Percentiles rank a stretch among this genome's conserved stretches.
These are phyloP conservation scores for Lecanicillium sp. DNA, from an alignment of 2,329 filamentous ascomycete genomes.

Conservation along the genomic window DNA sequence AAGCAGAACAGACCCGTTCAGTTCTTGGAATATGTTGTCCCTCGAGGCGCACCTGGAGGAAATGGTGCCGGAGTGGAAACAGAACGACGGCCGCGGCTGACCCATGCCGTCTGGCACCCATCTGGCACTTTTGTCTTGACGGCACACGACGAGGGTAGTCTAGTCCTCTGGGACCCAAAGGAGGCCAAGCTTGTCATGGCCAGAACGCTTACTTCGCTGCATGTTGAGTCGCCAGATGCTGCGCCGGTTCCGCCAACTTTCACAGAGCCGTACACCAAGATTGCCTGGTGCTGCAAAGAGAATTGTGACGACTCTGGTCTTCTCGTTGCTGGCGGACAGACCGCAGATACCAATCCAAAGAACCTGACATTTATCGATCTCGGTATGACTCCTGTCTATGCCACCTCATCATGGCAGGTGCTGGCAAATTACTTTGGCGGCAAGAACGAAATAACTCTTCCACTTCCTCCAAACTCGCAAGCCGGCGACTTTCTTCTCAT, in stretches of 20 bases:
- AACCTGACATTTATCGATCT: slow-evolving; percentile 86
- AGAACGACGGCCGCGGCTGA: slow-evolving; percentile 63
- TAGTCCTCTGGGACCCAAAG: slow-evolving; percentile 91
- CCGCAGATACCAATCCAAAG: slow-evolving; percentile 57
- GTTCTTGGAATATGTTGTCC: slow-evolving; percentile 77
- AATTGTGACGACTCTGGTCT: slow-evolving; percentile 92
- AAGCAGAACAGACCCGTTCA: slow-evolving; percentile 76
- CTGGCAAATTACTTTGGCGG: slow-evolving; percentile 71
- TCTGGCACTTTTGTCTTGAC: slow-evolving; percentile 85
- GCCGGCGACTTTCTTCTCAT: slow-evolving; percentile 76
- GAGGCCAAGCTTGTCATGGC: slow-evolving; percentile 80
- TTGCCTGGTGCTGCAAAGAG: slow-evolving; percentile 89
- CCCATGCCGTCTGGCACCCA: slow-evolving; percentile 87
- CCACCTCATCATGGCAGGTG: slow-evolving; percentile 82
- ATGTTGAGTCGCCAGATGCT: slow-evolving; percentile 60
- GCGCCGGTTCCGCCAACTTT: slow-evolving; percentile 44
- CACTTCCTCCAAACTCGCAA: slow-evolving; percentile 68
- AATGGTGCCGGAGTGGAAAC: slow-evolving; percentile 55
- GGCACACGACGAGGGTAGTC: slow-evolving; percentile 79
- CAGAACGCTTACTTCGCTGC: slow-evolving; percentile 65
- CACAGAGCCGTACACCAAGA: slow-evolving; percentile 67
- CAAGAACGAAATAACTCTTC: slow-evolving; percentile 63
- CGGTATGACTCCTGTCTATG: slow-evolving; percentile 80
- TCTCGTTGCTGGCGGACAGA: slow-evolving; percentile 73
- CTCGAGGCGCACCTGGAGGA: slow-evolving; percentile 75